Evolutionary conservation across 2,329 filamentous ascomycete species (phyloP).

Genomic region (Blumeriella jaapii): DNA sequence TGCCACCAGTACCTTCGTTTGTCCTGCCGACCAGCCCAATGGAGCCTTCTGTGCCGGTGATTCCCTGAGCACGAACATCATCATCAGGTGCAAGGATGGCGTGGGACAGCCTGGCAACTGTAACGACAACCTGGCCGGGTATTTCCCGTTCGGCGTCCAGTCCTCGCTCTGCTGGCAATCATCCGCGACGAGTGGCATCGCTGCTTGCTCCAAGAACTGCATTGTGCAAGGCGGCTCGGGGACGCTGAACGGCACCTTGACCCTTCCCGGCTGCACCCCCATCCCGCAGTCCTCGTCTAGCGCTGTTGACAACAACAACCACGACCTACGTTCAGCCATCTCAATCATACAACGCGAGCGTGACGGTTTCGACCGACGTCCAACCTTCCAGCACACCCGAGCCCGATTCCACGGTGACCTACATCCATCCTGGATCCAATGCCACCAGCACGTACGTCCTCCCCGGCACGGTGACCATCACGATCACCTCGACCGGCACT

Average conservation of each 20-base stretch:
- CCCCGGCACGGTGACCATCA: constrained; percentile 13
- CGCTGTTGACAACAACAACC: no score
- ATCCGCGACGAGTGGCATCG: constrained; percentile 31
- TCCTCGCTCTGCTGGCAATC: constrained; percentile 33
- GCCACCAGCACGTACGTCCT: neutral
- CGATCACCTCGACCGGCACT: constrained; percentile 15
- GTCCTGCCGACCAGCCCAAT: constrained; percentile 29
- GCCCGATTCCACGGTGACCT: constrained; percentile 4
- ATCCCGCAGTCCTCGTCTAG: constrained; percentile 4
- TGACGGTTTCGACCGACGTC: constrained; percentile 9
- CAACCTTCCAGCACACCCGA: constrained; percentile 7
- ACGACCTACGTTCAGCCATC: no score
- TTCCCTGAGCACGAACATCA: constrained; percentile 34
- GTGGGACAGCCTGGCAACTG: constrained; percentile 34
- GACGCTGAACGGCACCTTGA: constrained; percentile 27
- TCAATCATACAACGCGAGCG: constrained; percentile 28
- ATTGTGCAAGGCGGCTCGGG: constrained; percentile 32
- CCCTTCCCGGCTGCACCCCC: constrained; percentile 26
- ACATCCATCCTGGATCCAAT: neutral
- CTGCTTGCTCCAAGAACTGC: constrained; percentile 39
- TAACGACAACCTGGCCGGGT: constrained; percentile 33
- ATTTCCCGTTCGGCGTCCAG: constrained; percentile 30
- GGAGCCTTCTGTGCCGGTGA: constrained; percentile 33
- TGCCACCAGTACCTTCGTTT: constrained; percentile 28
- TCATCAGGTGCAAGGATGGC: constrained; percentile 34